Conservation (phyloP, 768 basidiomycete species). For the Suillus hirtellus region DNA sequence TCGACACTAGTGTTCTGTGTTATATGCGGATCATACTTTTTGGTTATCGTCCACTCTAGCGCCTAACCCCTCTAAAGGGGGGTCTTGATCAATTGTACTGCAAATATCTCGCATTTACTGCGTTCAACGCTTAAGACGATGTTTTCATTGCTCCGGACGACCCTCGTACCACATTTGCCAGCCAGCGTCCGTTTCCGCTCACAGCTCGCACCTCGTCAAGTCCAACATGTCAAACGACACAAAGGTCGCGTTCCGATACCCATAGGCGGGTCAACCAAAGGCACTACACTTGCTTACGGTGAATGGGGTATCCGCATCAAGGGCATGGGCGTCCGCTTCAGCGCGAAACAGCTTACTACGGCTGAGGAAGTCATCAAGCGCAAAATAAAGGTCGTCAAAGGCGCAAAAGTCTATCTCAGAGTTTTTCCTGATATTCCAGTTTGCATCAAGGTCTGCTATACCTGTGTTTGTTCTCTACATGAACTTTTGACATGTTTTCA, state of each 20-base stretch:
- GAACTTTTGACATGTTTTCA: constrained; percentile 25
- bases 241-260: constrained; percentile 88
- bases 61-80: background rate
- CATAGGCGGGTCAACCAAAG: constrained; percentile 87
- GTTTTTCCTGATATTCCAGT: constrained; percentile 97
- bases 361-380: constrained; percentile 87
- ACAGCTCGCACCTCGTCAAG: constrained; percentile 79
- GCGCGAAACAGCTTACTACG: constrained; percentile 80
- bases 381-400: constrained; percentile 88
- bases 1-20: background rate
- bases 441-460: constrained; percentile 79
- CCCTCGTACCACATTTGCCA: background rate
- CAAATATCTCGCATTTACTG: background rate
- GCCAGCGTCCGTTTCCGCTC: constrained; percentile 39
- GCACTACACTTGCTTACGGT: constrained; percentile 89
- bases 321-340: constrained; percentile 75
- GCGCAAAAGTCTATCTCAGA: constrained; percentile 45
- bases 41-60: background rate
- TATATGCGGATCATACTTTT: constrained; percentile 1
- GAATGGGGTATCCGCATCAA: constrained; percentile 92
- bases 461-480: background rate
- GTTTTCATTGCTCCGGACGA: background rate
- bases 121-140: background rate
- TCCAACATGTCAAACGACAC: constrained; percentile 85
- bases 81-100: background rate